Conservation (phyloP, 2,329 filamentous ascomycete species). For the Monosporascus sp. region DNA sequence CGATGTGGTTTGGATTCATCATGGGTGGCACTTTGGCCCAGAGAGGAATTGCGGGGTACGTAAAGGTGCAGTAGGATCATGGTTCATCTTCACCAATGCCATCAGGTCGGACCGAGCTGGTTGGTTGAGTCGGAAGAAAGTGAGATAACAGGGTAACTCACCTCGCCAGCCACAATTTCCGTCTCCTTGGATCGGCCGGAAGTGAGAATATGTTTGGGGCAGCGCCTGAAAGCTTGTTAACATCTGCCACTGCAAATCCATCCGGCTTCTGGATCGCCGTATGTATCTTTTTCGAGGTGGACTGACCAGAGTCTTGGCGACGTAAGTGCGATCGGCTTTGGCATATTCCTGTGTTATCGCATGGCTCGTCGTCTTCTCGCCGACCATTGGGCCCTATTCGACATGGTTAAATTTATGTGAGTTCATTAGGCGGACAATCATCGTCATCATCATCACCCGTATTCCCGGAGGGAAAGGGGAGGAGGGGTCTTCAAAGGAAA, state of each 20-base stretch:
- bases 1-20: not conserved
- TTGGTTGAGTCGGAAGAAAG: conserved; percentile 8
- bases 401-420: conserved; percentile 21
- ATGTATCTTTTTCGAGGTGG: conserved; percentile 1
- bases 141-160: conserved; percentile 41
- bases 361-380: conserved; percentile 69
- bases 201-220: conserved; percentile 78
- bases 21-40: not conserved
- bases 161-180: conserved; percentile 98
- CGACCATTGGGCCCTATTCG: conserved; percentile 73
- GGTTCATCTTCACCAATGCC: not conserved
- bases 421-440: conserved; percentile 3
- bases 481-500: not conserved
- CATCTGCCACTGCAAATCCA: not conserved
- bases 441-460: not conserved
- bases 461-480: not conserved
- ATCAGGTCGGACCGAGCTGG: conserved; percentile 3
- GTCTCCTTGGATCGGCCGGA: conserved; percentile 83
- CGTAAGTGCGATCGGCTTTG: conserved; percentile 77
- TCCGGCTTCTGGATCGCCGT: too few relatives aligned
- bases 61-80: not conserved
- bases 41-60: not conserved
- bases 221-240: conserved; percentile 55
- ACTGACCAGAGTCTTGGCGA: conserved; percentile 80
- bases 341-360: conserved; percentile 82